Conservation (phyloP, 768 basidiomycete species). For the Trametes punicea region DNA sequence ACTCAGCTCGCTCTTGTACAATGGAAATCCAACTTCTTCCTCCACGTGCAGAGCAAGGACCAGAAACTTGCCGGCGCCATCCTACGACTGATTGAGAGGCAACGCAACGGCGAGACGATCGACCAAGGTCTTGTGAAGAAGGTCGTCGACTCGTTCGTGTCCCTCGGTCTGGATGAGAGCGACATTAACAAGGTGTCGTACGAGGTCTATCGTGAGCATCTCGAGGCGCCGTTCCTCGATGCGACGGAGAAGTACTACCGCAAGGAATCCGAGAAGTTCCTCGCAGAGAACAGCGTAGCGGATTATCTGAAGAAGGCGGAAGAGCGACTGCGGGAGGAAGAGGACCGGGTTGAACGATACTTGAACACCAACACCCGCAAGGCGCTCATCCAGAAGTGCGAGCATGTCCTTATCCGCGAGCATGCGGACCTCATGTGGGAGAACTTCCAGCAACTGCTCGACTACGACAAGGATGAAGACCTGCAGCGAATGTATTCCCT, state of each 20-base stretch:
- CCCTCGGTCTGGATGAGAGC: conserved; percentile 87
- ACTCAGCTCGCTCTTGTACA: conserved; percentile 86
- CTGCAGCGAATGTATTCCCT: conserved; percentile 92
- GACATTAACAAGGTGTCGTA: conserved; percentile 92
- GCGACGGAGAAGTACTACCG: conserved; percentile 91
- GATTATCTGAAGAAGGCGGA: conserved; percentile 97
- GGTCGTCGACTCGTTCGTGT: conserved; percentile 93
- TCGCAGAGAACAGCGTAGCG: conserved; percentile 83
- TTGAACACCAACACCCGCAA: conserved; percentile 87
- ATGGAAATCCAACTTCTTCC: conserved; percentile 92
- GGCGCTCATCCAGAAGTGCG: conserved; percentile 76
- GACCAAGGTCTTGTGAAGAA: conserved; percentile 92
- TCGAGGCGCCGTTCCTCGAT: conserved; percentile 84
- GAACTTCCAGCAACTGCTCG: conserved; percentile 84
- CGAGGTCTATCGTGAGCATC: conserved; percentile 89
- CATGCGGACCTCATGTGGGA: conserved; percentile 88
- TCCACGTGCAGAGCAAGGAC: conserved; percentile 78
- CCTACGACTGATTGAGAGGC: conserved; percentile 85
- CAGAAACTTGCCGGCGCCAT: conserved; percentile 85
- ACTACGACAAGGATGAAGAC: conserved; percentile 93
- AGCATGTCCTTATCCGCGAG: conserved; percentile 86
- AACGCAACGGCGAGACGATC: conserved; percentile 91
- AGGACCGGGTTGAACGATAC: conserved; percentile 92
- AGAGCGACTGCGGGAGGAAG: conserved; percentile 88
- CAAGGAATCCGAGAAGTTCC: conserved; percentile 86